Base-by-base conservation (phyloP, 1,284 basidiomycete species). In the Cutaneotrichosporon daszewskae region DNA sequence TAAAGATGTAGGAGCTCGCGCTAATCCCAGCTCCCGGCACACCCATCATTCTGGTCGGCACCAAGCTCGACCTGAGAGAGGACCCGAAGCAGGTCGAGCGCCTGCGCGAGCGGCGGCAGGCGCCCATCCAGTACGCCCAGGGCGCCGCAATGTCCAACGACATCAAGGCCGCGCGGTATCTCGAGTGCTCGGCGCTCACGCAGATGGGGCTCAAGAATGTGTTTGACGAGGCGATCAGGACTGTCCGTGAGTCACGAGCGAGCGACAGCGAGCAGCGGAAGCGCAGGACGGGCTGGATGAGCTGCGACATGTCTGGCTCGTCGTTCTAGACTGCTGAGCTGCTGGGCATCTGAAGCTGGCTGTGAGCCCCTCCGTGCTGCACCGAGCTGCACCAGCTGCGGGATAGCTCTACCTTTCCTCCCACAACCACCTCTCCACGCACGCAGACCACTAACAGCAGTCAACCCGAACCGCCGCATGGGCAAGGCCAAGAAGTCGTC, bases 171-270 rank as follows among this genome's bases (percentile, higher is more conserved):
- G 67, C 66, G 11, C 36, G 61, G 54, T 69, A 67, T 51, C 58
- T 67, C 25, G 66, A 69, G 46, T 69, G 66, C 53, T 64, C 63
- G 20, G 95, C 95, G 32, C 75, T 98, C 60, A 97, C 95, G 34
- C 95, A 98, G 77, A 94, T 96, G 74, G 92, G 90, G 18, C 74
- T 96, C 61, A 95, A 95, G 81, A 89, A 84, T 35, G 91, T 96
- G 33, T 96, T 96, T 68, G 92, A 96, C 69, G 91, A 96, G 72
- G 90, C 90, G 25, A 95, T 95, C 64, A 82, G 90, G 17, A 72
- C 70, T 19, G 72, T 74, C 43, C 59, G 88, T 92, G 70, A 80
- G 87, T 85, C n/a, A n/a, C n/a, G n/a, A n/a, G n/a, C n/a, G n/a
- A n/a, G n/a, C 48, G 12, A n/a, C n/a, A n/a, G n/a, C n/a, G n/a